phyloP scores from a whole-genome alignment of 73 alveolate genomes.

The Symbiodinium natans region DNA sequence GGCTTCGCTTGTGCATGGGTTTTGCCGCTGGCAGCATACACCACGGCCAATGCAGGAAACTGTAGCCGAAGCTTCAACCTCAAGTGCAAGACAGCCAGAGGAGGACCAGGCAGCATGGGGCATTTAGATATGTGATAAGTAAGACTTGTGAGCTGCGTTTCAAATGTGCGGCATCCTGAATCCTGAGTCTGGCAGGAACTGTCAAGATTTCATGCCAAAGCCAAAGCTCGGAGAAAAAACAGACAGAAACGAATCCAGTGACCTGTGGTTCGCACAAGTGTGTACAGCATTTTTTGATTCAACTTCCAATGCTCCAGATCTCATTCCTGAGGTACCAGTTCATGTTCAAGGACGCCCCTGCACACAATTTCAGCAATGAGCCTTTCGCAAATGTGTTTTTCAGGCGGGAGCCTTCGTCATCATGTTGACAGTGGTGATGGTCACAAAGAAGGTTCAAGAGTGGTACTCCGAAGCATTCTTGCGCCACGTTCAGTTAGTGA shows the following conservation, averaged over 20 bases:
- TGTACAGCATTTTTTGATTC: neutral
- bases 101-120: neutral
- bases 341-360: slow-evolving; percentile 40
- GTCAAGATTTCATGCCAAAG: slow-evolving; percentile 54
- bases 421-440: slow-evolving; percentile 82
- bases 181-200: slow-evolving; percentile 3
- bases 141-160: neutral
- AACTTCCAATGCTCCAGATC: neutral
- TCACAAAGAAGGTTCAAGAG: slow-evolving; percentile 68
- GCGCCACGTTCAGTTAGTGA: too few relatives aligned
- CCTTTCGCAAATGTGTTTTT: neutral
- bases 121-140: too few relatives aligned
- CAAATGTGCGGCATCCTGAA: neutral
- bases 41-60: too few relatives aligned
- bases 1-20: too few relatives aligned
- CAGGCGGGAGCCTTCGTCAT: slow-evolving; percentile 84
- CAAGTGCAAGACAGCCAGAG: neutral
- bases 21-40: too few relatives aligned
- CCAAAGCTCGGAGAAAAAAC: slow-evolving; percentile 53
- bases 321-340: slow-evolving; percentile 40
- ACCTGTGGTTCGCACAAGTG: neutral
- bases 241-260: slow-evolving; percentile 66
- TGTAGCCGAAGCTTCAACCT: neutral
- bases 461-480: neutral
- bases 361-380: neutral